Percentiles rank a stretch among this genome's conserved stretches.
Evolutionary conservation across 2,329 filamentous ascomycete genomes (phyloP).

Genomic region (Talaromyces sp.): DNA sequence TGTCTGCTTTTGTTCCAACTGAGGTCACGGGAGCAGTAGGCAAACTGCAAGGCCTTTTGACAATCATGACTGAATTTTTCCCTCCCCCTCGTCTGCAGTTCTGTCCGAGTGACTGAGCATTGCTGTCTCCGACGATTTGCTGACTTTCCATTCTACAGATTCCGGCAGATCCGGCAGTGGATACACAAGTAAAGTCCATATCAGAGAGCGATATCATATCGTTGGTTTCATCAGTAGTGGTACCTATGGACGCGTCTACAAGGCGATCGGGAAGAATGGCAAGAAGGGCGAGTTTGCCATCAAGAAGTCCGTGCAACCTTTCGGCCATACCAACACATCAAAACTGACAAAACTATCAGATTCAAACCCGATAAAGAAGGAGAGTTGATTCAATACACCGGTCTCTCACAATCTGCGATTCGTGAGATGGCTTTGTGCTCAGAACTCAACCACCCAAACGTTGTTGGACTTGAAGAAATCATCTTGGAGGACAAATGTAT

Average conservation of each 20-base stretch:
- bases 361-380: constrained; percentile 99
- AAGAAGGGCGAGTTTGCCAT: constrained; percentile 86
- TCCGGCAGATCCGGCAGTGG: constrained; percentile 44
- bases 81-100: constrained; percentile 14
- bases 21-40: neutral
- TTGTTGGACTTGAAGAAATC: constrained; percentile 89
- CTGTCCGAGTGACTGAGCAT: constrained; percentile 17
- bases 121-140: constrained; percentile 20
- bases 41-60: neutral
- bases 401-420: constrained; percentile 94
- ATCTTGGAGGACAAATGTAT: constrained; percentile 98
- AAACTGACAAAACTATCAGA: constrained; percentile 35
- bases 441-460: constrained; percentile 81
- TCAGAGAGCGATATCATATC: constrained; percentile 91
- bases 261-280: constrained; percentile 74
- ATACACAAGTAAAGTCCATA: constrained; percentile 72
- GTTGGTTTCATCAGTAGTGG: constrained; percentile 97
- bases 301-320: constrained; percentile 68
- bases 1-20: neutral
- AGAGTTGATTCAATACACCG: constrained; percentile 89
- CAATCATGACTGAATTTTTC: neutral
- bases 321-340: neutral
- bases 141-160: constrained; percentile 33
- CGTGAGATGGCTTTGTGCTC: constrained; percentile 97
- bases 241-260: constrained; percentile 97